A percentile compares a stretch with the other conserved stretches of the same genome.
These are phyloP conservation scores for Nakazawaea anatomiae DNA, from an alignment of 805 yeast genomes.

Conservation along the genomic window DNA sequence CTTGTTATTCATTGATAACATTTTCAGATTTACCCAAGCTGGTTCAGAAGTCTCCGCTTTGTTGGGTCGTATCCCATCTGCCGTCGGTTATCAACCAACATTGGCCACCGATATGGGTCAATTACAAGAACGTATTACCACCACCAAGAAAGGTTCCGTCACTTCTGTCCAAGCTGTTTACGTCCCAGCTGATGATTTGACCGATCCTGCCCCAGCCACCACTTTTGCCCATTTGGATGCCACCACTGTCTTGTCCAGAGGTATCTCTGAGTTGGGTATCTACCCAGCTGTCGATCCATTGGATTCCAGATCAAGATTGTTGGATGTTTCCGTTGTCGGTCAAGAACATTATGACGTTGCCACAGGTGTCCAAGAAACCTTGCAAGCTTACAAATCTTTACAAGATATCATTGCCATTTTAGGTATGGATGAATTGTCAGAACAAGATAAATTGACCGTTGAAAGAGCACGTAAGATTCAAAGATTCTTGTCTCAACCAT, in stretches of 20 bases:
- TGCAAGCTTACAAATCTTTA: constrained; percentile 98
- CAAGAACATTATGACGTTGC: constrained; percentile 98
- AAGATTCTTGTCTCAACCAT: constrained; percentile 99
- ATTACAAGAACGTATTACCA: constrained; percentile 99
- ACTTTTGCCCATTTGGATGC: constrained; percentile 99
- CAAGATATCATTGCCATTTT: constrained; percentile 99
- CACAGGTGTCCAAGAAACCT: constrained; percentile 91
- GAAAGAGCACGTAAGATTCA: constrained; percentile 99
- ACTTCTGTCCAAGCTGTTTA: constrained; percentile 99
- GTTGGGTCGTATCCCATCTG: constrained; percentile 99
- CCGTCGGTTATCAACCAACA: constrained; percentile 99
- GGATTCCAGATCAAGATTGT: constrained; percentile 98
- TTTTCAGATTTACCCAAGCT: constrained; percentile 99
- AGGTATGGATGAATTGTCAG: constrained; percentile 99
- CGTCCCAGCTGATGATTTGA: constrained; percentile 99
- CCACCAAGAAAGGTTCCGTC: constrained; percentile 99
- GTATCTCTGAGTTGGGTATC: constrained; percentile 99
- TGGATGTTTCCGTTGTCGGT: constrained; percentile 96
- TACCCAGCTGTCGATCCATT: constrained; percentile 99
- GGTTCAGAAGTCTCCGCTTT: constrained; percentile 99
- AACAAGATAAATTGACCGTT: constrained; percentile 96
- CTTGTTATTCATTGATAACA: constrained; percentile 97
- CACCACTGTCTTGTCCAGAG: constrained; percentile 99
- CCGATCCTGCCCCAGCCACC: constrained; percentile 99
- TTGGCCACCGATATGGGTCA: constrained; percentile 99